Evolutionary conservation across 2,329 filamentous ascomycete species (phyloP).

Genomic region (Aspergillus floridensis): DNA sequence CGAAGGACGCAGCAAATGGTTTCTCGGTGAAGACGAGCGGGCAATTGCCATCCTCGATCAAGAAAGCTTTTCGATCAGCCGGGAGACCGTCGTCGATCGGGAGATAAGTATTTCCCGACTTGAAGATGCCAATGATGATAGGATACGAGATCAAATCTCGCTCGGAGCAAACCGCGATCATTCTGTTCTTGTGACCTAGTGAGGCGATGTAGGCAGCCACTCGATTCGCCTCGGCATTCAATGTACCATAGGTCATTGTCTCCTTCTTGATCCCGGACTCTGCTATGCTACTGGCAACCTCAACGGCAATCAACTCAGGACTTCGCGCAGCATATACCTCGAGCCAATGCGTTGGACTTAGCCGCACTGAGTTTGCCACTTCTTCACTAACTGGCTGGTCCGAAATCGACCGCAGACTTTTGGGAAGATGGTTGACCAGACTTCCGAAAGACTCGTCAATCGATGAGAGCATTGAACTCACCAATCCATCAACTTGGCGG

Average conservation of each 20-base stretch:
- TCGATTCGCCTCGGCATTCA: slow-evolving; percentile 24
- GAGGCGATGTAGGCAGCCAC: slow-evolving; percentile 26
- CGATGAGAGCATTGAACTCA: slow-evolving; percentile 26
- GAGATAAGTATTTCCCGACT: slow-evolving; percentile 36
- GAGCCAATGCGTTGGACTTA: slow-evolving; percentile 30
- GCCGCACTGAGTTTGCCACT: slow-evolving; percentile 17
- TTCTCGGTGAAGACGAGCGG: slow-evolving; percentile 30
- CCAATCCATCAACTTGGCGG: slow-evolving; percentile 29
- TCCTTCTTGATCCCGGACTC: slow-evolving; percentile 22
- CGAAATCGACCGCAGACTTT: slow-evolving; percentile 24
- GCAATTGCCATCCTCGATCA: slow-evolving; percentile 28
- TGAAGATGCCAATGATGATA: slow-evolving; percentile 32
- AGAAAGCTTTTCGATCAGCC: slow-evolving; percentile 28
- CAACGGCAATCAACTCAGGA: slow-evolving; percentile 31
- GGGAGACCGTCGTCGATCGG: slow-evolving; percentile 35
- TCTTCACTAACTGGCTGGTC: slow-evolving; percentile 17
- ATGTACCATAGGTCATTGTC: slow-evolving; percentile 24
- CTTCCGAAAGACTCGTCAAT: slow-evolving; percentile 26
- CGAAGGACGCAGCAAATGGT: slow-evolving; percentile 17
- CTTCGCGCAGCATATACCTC: slow-evolving; percentile 25
- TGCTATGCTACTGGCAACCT: slow-evolving; percentile 25
- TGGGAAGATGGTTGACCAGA: slow-evolving; percentile 25
- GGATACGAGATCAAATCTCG: slow-evolving; percentile 29
- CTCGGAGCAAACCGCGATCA: slow-evolving; percentile 30
- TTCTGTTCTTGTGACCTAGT: slow-evolving; percentile 21